Percentiles rank a stretch among this genome's conserved stretches.
phyloP scores from a whole-genome alignment of 805 yeast genomes.

The Starmerella scarabaei region DNA sequence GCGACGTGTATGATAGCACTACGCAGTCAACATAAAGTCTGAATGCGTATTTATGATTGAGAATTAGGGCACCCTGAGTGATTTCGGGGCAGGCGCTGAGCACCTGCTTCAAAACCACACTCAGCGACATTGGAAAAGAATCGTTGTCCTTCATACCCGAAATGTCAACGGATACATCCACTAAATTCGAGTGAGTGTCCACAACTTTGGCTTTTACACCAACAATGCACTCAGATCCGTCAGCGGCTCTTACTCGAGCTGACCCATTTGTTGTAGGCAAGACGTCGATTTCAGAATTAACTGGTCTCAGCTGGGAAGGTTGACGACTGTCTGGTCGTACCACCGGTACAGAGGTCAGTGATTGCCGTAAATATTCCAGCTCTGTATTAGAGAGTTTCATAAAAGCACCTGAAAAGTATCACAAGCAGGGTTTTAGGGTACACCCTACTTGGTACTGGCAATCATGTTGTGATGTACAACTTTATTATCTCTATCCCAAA shows the following conservation, averaged over 20 bases:
- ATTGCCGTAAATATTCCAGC: slow-evolving; percentile 53
- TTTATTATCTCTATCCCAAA: too few species aligned
- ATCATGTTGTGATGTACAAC: too few species aligned
- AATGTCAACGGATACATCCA: slow-evolving; percentile 63
- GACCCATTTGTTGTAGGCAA: slow-evolving; percentile 87
- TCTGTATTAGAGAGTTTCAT: slow-evolving; percentile 31
- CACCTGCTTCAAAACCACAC: slow-evolving; percentile 44
- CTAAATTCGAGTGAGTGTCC: slow-evolving; percentile 29
- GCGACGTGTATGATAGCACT: slow-evolving; percentile 61
- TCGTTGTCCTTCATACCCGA: slow-evolving; percentile 68
- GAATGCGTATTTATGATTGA: slow-evolving; percentile 64
- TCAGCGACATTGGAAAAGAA: slow-evolving; percentile 47
- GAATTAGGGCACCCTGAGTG: slow-evolving; percentile 25
- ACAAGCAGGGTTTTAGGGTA: too few species aligned
- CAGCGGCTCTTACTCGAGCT: slow-evolving; percentile 69
- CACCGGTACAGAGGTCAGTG: slow-evolving; percentile 46
- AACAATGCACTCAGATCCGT: slow-evolving; percentile 87
- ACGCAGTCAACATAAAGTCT: slow-evolving; percentile 69
- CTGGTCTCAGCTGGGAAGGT: slow-evolving; percentile 64
- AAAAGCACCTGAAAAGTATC: too few species aligned
- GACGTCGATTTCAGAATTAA: slow-evolving; percentile 69
- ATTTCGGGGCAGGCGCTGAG: slow-evolving; percentile 34
- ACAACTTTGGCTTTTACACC: slow-evolving; percentile 83
- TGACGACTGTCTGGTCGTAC: slow-evolving; percentile 79
- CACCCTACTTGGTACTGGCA: too few species aligned